Conservation (phyloP, 371 early-diverging fungal species). For the Syncephalastrum contaminatum region DNA sequence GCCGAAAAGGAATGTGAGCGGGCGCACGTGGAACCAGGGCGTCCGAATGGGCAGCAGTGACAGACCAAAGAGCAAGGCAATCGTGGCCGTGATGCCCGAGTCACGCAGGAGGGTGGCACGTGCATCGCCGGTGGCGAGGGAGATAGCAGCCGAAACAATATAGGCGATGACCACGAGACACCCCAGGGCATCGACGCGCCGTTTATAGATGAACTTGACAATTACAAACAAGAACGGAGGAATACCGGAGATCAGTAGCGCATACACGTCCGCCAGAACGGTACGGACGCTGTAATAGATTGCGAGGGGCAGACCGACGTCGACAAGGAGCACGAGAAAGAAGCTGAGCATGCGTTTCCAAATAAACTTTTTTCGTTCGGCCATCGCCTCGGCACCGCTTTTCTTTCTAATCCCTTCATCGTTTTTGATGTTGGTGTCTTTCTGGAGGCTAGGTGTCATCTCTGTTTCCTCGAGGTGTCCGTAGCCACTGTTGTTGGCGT, state of each 20-base stretch:
- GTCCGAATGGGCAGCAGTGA: constrained; percentile 44
- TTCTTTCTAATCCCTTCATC: no score
- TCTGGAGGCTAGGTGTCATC: no score
- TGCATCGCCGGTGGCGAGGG: constrained; percentile 34
- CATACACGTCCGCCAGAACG: constrained; percentile 11
- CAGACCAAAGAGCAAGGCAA: constrained; percentile 37
- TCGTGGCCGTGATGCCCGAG: constrained; percentile 34
- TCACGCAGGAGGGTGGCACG: constrained; percentile 44
- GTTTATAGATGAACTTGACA: constrained; percentile 18
- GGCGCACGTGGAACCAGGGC: constrained; percentile 27
- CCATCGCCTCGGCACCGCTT: no score
- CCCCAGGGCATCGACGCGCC: constrained; percentile 41
- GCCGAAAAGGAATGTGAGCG: constrained; percentile 29
- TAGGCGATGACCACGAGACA: constrained; percentile 40
- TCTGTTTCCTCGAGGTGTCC: no score
- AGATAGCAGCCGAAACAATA: constrained; percentile 39
- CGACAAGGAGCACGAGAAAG: background rate
- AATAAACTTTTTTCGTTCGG: no score
- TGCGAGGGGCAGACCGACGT: constrained; percentile 16
- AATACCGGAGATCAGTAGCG: constrained; percentile 24
- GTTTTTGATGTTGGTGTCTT: no score
- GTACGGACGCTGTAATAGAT: constrained; percentile 16
- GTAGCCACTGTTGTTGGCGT: no score
- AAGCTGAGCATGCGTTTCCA: background rate
- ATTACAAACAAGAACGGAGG: constrained; percentile 34